Base-by-base conservation (phyloP, 139 green algal species). In the Chlorella vulgaris region DNA sequence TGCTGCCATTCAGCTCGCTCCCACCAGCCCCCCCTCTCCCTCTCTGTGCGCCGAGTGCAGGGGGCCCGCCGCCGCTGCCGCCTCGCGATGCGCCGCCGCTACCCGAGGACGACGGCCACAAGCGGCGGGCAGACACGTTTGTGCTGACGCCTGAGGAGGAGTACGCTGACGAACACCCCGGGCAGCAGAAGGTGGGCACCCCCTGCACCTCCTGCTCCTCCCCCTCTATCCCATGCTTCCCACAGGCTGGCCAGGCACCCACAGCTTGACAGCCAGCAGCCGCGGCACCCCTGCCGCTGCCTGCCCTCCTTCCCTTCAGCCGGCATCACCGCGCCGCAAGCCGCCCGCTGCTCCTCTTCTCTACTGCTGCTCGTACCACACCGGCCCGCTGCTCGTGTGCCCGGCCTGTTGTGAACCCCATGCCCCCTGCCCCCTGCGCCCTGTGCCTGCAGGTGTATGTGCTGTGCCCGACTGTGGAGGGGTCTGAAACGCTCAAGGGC, bases 81-180 rank as follows among this genome's bases (percentile, higher is more conserved):
- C 61, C 38, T 39, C 38, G 55, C 24, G 53, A 58, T 36, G 43
- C 71, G 19, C 75, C 86, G 53, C 81, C 81, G 76, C 83, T 88
- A 42, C 81, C 84, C 1, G 87, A 85, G 3, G 91, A 90, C 7
- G 78, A 91, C 5, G 75, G 89, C 74, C 94, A 95, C 85, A 78
- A 89, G 33, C 65, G 81, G 60, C 84, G 90, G 53, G 85, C 50
- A 15, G 84, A 94, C 61, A 76, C 69, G 39, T 93, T 95, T 78
- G 92, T 96, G 83, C 85, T 97, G 43, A 82, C 89, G 58, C 74
- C 89, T 2, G 94, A 96, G 82, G 92, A 95, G 43, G 91, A 96
- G 82, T 97, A 95, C 86, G 67, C 95, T 82, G 86, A 86, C 2
- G 33, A 76, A 22, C 74, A 91, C 77, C 81, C 86, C 19, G 89